Evolutionary conservation across 768 basidiomycete species (phyloP).

Genomic region (Boletus patriciae): DNA sequence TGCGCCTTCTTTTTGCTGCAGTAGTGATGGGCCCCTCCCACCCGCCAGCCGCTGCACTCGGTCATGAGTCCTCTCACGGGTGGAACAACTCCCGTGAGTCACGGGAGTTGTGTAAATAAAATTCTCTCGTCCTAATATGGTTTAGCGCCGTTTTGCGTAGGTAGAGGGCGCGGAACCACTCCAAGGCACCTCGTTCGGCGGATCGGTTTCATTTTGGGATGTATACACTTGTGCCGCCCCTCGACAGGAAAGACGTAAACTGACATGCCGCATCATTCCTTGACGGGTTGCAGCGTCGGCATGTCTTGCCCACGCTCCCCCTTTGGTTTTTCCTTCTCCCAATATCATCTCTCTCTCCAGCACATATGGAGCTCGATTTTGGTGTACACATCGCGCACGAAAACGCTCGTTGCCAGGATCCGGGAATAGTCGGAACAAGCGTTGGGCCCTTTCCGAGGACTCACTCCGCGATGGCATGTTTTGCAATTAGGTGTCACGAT

Average conservation of each 20-base stretch:
- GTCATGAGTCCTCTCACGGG: conserved; percentile 11
- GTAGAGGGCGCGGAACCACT: conserved; percentile 5
- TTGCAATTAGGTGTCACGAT: conserved; percentile 12
- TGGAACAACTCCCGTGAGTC: conserved; percentile 3
- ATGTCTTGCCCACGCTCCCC: conserved; percentile 16
- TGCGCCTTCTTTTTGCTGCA: conserved; percentile 13
- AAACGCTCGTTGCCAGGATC: conserved; percentile 7
- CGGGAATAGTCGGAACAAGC: conserved; percentile 11
- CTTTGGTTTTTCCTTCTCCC: not conserved
- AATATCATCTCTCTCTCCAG: not conserved
- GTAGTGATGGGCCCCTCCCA: conserved; percentile 2
- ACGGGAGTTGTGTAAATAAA: conserved; percentile 14
- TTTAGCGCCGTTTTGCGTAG: conserved; percentile 11
- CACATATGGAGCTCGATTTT: not conserved
- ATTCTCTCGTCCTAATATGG: conserved; percentile 7
- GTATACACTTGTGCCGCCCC: conserved; percentile 10
- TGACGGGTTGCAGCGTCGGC: conserved; percentile 7
- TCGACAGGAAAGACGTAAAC: conserved; percentile 26
- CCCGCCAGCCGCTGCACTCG: conserved; percentile 6
- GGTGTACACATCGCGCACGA: not conserved
- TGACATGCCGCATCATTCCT: conserved; percentile 25
- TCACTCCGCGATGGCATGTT: conserved; percentile 25
- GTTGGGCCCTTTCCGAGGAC: conserved; percentile 4
- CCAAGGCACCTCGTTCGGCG: conserved; percentile 9
- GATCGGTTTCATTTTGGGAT: conserved; percentile 11